phyloP scores from a whole-genome alignment of 2,329 filamentous ascomycete genomes.

The Trichoderma oligosporum region DNA sequence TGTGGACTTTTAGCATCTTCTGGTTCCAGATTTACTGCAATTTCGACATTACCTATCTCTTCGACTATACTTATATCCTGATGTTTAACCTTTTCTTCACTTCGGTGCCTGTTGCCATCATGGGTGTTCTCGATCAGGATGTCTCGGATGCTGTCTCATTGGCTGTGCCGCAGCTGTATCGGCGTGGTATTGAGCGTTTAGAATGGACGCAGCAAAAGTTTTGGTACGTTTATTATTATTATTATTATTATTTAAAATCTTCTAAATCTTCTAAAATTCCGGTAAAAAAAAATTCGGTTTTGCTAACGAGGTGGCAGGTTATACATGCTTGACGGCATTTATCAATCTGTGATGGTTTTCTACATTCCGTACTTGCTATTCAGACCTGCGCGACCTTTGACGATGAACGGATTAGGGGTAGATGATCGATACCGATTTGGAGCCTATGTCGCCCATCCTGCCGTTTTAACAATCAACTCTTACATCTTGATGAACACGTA shows the following conservation, averaged over 20 bases:
- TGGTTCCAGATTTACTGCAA: conserved; percentile 97
- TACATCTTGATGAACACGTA: conserved; percentile 97
- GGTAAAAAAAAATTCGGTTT: conserved; percentile 14
- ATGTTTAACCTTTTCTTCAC: conserved; percentile 97
- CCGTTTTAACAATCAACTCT: conserved; percentile 83
- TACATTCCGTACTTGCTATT: conserved; percentile 88
- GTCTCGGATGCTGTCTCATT: conserved; percentile 91
- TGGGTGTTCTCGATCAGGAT: conserved; percentile 96
- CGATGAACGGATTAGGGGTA: conserved; percentile 68
- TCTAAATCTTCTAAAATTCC: not conserved
- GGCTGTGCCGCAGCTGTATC: conserved; percentile 91
- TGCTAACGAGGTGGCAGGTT: conserved; percentile 50
- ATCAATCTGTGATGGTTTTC: conserved; percentile 91
- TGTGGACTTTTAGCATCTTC: conserved; percentile 95
- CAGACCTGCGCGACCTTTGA: conserved; percentile 62
- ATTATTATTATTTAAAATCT: not conserved
- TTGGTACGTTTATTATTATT: conserved; percentile 60
- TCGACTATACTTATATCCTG: conserved; percentile 96
- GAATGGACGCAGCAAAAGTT: conserved; percentile 98
- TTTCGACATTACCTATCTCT: conserved; percentile 94
- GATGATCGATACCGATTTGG: conserved; percentile 81
- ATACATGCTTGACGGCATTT: conserved; percentile 92
- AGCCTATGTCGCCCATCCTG: conserved; percentile 77
- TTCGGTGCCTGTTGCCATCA: conserved; percentile 87
- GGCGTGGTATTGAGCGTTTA: conserved; percentile 87